A percentile compares a stretch with the other conserved stretches of the same genome.
Conservation (phyloP, 108 stramenopile species). For the Pseudonitzschia multistriata region DNA sequence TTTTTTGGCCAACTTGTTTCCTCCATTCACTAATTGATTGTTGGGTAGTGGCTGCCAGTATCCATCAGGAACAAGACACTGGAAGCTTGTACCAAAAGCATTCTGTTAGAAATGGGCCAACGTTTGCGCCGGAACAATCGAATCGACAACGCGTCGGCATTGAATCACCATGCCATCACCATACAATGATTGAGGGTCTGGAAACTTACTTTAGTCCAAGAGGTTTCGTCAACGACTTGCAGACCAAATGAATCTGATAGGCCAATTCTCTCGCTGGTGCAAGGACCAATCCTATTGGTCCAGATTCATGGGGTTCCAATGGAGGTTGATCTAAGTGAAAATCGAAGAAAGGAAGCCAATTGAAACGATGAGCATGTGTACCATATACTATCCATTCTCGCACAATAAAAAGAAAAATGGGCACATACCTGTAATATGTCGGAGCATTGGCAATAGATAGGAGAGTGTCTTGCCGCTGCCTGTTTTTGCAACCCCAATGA, state of each 20-base stretch:
- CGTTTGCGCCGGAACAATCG: slow-evolving; percentile 23
- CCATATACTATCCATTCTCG: slow-evolving; percentile 2
- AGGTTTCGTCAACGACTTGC: slow-evolving; percentile 72
- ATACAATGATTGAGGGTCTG: neutral
- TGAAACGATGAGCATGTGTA: neutral
- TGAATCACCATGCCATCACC: neutral
- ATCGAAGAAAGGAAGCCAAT: neutral
- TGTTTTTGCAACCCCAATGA: slow-evolving; percentile 99
- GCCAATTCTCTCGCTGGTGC: slow-evolving; percentile 98
- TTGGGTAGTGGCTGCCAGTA: neutral
- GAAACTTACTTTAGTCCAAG: slow-evolving; percentile 78
- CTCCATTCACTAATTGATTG: slow-evolving; percentile 5
- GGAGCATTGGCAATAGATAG: slow-evolving; percentile 92
- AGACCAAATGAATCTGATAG: slow-evolving; percentile 93
- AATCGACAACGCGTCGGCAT: slow-evolving; percentile 5
- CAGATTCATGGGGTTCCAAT: slow-evolving; percentile 85
- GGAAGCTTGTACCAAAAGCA: neutral
- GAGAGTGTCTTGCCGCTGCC: slow-evolving; percentile 97
- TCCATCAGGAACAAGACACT: neutral
- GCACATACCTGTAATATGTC: slow-evolving; percentile 63
- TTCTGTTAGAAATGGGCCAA: slow-evolving; percentile 15
- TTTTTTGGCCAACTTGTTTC: neutral
- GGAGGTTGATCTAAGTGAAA: slow-evolving; percentile 79
- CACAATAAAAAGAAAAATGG: neutral
- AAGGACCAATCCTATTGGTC: slow-evolving; percentile 94